Conservation (phyloP, 2,329 filamentous ascomycete species). For the Balansia obtecta region DNA sequence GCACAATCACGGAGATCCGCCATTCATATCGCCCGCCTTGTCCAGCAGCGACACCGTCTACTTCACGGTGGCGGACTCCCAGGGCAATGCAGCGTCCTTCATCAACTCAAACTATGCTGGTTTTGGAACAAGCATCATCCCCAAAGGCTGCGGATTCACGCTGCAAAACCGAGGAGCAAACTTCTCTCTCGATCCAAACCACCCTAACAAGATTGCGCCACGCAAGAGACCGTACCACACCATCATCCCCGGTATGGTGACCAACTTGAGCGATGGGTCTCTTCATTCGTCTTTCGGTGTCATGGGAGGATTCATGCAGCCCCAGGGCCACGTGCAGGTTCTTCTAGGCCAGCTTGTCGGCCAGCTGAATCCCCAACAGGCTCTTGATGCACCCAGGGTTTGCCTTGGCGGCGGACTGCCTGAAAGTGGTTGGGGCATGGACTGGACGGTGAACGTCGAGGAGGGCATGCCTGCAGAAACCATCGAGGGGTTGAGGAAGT, state of each 20-base stretch:
- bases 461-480: constrained; percentile 64
- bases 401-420: constrained; percentile 71
- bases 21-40: constrained; percentile 55
- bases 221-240: constrained; percentile 92
- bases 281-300: constrained; percentile 85
- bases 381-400: constrained; percentile 81
- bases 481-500: constrained; percentile 48
- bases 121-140: constrained; percentile 80
- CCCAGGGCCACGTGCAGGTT: constrained; percentile 90
- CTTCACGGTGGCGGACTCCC: constrained; percentile 68
- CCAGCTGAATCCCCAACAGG: constrained; percentile 69
- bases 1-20: constrained; percentile 49
- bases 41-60: constrained; percentile 89
- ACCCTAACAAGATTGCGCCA: constrained; percentile 72
- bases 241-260: constrained; percentile 88
- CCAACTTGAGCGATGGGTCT: constrained; percentile 58
- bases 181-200: constrained; percentile 58
- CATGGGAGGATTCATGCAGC: constrained; percentile 98
- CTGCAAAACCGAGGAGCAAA: constrained; percentile 88
- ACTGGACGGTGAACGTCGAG: constrained; percentile 63
- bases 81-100: constrained; percentile 87
- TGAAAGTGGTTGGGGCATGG: constrained; percentile 42
- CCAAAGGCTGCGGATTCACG: constrained; percentile 77
- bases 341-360: constrained; percentile 81
- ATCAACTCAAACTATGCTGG: constrained; percentile 93